Evolutionary conservation across 148 eudicot genomes (phyloP).

Genomic region (Camellia lanceoleosa): DNA sequence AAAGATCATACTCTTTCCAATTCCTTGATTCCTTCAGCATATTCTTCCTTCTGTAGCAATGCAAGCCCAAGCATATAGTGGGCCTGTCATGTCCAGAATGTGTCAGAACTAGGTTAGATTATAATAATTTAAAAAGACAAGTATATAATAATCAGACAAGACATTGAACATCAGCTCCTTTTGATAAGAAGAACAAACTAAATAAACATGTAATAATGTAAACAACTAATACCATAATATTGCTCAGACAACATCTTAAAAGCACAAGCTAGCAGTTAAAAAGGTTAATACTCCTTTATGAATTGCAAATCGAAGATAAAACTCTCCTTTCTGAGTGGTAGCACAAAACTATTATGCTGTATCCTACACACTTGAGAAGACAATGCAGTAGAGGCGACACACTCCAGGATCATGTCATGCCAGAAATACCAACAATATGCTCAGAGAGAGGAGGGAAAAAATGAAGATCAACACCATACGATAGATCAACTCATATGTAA

Average conservation of each 20-base stretch:
- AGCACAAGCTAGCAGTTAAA: background rate
- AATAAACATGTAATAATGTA: background rate
- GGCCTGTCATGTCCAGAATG: constrained; percentile 40
- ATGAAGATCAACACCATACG: background rate
- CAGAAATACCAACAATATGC: background rate
- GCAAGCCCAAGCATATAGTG: constrained; percentile 88
- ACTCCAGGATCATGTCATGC: background rate
- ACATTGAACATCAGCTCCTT: background rate
- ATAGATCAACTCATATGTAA: background rate
- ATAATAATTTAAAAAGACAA: background rate
- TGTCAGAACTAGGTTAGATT: background rate
- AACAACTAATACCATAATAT: background rate
- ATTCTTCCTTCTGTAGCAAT: constrained; percentile 52
- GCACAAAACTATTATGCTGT: background rate
- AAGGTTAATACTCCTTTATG: background rate
- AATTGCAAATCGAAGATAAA: constrained; percentile 4
- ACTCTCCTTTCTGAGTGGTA: background rate
- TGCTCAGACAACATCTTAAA: background rate
- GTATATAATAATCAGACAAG: background rate
- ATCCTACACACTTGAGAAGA: background rate
- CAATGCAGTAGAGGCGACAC: background rate
- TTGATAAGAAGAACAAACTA: background rate
- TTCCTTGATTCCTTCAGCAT: constrained; percentile 61
- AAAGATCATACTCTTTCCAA: constrained; percentile 58
- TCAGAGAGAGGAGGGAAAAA: background rate